Evolutionary conservation across 257 asterid genomes (phyloP), one percentile per base, ranked within the genome.

Genomic region (Echites panduratus): DNA sequence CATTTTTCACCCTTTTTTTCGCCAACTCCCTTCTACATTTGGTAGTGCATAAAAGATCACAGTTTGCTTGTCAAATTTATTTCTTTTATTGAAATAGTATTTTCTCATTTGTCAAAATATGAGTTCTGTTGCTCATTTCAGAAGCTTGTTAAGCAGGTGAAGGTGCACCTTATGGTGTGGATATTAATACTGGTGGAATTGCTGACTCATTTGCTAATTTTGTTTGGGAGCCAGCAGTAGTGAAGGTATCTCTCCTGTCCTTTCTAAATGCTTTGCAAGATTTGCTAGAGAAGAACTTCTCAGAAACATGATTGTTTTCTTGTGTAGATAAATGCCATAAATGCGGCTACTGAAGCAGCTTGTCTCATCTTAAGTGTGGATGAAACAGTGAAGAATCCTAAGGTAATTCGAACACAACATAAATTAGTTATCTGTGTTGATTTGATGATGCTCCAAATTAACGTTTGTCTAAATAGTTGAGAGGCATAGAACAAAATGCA

Each of bases 281-380:
- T n/a, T n/a, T n/a, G n/a, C n/a, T n/a, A n/a, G n/a, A n/a, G n/a
- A n/a, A n/a, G n/a, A n/a, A n/a, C n/a, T n/a, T n/a, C 53, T 71
- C 74, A 44, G 9, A n/a, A 38, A 61, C 7, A 19, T 63, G 41
- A n/a, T 53, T 64, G 45, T 29, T 40, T 75, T 65, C 66, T 71
- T 59, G 57, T 57, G 47, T 86, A 89, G 97, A 85, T 89, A 44
- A 89, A 89, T 81, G 96, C 97, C 77, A 89, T 92, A 62, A 89
- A 92, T 74, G 98, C 96, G 12, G 96, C 98, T 45, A 92, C 96
- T 0, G 98, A 92, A 85, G 98, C 96, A 40, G 96, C 96, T 68
- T 92, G 96, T 84, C 90, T 90, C 32, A 86, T 92, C 66, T 75
- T 90, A 67, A 90, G 96, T 73, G 98, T 92, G 50, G 96, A 90